Evolutionary conservation across 306 rosid species (phyloP).

Genomic region (Argentina anserina): DNA sequence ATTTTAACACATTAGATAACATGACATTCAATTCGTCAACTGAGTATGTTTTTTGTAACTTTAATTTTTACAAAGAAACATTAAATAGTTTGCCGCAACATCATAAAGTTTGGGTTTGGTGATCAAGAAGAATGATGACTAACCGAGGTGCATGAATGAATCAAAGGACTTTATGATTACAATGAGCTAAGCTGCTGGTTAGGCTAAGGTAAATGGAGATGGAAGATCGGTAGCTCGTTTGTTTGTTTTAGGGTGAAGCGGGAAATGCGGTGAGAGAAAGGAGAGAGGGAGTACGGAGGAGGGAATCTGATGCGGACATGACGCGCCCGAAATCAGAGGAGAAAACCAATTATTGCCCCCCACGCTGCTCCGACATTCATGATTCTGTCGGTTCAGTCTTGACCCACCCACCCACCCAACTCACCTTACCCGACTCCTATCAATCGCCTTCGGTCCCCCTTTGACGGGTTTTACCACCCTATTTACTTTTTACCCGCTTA

Average conservation of each 20-base stretch:
- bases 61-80: too few species aligned
- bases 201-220: not conserved
- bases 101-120: not conserved
- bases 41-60: too few species aligned
- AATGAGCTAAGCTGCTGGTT: not conserved
- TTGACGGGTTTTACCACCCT: slow-evolving; percentile 10
- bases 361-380: slow-evolving; percentile 89
- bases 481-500: slow-evolving; percentile 6
- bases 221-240: not conserved
- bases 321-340: slow-evolving; percentile 95
- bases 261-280: slow-evolving; percentile 56
- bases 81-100: not conserved
- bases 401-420: slow-evolving; percentile 30
- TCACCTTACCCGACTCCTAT: slow-evolving; percentile 10
- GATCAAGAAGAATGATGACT: not conserved
- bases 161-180: not conserved
- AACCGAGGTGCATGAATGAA: not conserved
- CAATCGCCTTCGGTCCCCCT: slow-evolving; percentile 11
- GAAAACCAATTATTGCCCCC: slow-evolving; percentile 80
- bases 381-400: slow-evolving; percentile 52
- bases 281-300: slow-evolving; percentile 51
- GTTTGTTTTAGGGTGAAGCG: slow-evolving; percentile 36
- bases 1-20: too few species aligned
- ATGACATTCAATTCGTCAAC: too few species aligned
- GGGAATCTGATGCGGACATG: slow-evolving; percentile 88